Evolutionary conservation across 768 basidiomycete genomes (phyloP).

Genomic region (Termitomyces sp.): DNA sequence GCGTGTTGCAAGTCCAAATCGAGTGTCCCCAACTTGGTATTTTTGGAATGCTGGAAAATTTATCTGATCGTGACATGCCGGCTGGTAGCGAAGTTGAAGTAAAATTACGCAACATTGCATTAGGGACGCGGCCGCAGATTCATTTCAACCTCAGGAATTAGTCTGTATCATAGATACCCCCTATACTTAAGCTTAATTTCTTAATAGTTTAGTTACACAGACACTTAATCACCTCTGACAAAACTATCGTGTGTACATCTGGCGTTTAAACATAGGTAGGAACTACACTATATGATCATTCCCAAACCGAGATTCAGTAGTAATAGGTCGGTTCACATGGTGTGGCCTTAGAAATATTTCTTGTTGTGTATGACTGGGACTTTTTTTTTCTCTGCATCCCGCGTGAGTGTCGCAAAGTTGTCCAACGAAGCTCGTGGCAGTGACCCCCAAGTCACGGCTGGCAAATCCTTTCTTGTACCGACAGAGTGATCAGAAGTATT

Average conservation of each 20-base stretch:
- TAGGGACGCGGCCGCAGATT: conserved; percentile 2
- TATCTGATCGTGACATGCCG: not conserved
- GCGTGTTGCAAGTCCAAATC: not conserved
- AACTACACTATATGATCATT: no score
- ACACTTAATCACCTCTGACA: not conserved
- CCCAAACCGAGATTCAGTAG: no score
- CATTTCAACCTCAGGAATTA: not conserved
- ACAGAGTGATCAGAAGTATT: conserved; percentile 37
- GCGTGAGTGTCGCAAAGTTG: conserved; percentile 1
- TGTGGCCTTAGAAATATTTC: no score
- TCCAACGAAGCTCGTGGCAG: not conserved
- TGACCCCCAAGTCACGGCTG: conserved; percentile 33
- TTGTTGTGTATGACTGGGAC: no score
- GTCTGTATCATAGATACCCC: not conserved
- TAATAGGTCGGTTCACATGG: no score
- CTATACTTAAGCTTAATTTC: not conserved
- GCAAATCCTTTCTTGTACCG: conserved; percentile 31
- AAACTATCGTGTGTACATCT: no score
- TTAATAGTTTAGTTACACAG: not conserved
- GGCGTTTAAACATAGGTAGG: no score
- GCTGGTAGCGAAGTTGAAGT: not conserved
- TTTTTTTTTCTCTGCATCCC: not conserved
- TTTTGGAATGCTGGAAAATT: not conserved
- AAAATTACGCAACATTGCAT: not conserved
- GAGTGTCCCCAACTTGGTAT: not conserved